Conservation (phyloP, 2,329 filamentous ascomycete species). For the Claviceps fusiformis region DNA sequence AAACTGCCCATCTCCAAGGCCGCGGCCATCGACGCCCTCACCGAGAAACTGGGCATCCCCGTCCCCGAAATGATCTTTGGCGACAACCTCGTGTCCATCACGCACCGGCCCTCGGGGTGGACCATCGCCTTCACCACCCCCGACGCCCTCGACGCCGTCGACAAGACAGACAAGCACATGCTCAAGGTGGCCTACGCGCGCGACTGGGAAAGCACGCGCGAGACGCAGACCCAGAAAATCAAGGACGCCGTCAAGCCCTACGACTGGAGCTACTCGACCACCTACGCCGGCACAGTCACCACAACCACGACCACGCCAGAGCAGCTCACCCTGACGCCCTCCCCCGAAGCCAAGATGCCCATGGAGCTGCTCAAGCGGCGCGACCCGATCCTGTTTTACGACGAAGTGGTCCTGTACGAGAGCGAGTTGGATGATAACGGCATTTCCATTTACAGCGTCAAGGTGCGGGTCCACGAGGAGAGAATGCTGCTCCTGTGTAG, state of each 20-base stretch:
- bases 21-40: conserved; percentile 77
- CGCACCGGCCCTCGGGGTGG: conserved; percentile 66
- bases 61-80: conserved; percentile 99
- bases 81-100: conserved; percentile 71
- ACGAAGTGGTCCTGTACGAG: conserved; percentile 92
- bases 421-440: conserved; percentile 97
- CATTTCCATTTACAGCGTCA: conserved; percentile 78
- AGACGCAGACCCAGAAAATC: conserved; percentile 73
- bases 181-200: conserved; percentile 85
- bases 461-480: conserved; percentile 84
- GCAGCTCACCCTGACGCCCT: conserved; percentile 7
- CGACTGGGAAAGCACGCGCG: conserved; percentile 59
- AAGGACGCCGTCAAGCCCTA: conserved; percentile 91
- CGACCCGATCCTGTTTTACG: conserved; percentile 92
- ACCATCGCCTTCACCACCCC: conserved; percentile 68
- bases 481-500: conserved; percentile 73
- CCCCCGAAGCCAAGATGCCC: conserved; percentile 46
- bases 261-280: conserved; percentile 94
- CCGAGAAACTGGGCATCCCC: conserved; percentile 64
- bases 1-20: conserved; percentile 94
- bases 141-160: conserved; percentile 78
- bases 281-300: conserved; percentile 57
- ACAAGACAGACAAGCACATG: conserved; percentile 86
- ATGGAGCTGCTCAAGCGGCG: conserved; percentile 74
- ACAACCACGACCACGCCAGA: background rate